Base-by-base conservation (phyloP, 1,284 basidiomycete species). In the Puccinia horiana region DNA sequence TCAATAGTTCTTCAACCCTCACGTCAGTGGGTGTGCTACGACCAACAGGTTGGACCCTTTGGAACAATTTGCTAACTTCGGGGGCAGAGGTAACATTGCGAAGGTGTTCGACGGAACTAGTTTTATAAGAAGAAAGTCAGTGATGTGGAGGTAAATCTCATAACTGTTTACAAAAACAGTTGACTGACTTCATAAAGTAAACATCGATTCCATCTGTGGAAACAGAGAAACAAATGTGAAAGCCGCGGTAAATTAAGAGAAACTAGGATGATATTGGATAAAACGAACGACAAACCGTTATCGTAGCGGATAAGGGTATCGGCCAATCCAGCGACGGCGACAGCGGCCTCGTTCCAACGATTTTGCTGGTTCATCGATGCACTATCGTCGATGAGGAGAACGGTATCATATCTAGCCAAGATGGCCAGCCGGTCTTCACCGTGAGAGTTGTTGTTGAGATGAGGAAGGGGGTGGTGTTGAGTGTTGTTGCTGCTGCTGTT, bases 1-100 rank as follows among this genome's bases (percentile, higher is more conserved):
- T 47, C 26, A 82, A 54, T 12, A 82, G 37, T 42, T 82, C 72
- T 56, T 82, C 72, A 12, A 82, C 73, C 40, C 80, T 35, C 18
- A 82, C 80, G 63, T 82, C 80, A 32, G 80, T 82, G 12, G 80
- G 80, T 8, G 80, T 82, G n/a, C 80, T 75, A 16, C 20, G 52
- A n/a, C 80, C 80, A 40, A 82, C 26, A 6, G 80, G 80, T 49
- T 63, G 42, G 16, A 82, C 80, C 26, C 80, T 58, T 47, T 69
- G 42, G 26, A 82, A 82, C 2, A 82, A 35, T 23, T 49, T 47
- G 26, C 54, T 63, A 18, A 82, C 52, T 3, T 73, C 44, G 16
- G 37, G n/a, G n/a, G 80, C 72, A 35, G 70, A 75, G 23, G 42
- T 42, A 18, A 61, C 80, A 47, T 82, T 75, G 29, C 58, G 58